Conservation (phyloP, 345 rosid species). For the Rhizophora apiculata region DNA sequence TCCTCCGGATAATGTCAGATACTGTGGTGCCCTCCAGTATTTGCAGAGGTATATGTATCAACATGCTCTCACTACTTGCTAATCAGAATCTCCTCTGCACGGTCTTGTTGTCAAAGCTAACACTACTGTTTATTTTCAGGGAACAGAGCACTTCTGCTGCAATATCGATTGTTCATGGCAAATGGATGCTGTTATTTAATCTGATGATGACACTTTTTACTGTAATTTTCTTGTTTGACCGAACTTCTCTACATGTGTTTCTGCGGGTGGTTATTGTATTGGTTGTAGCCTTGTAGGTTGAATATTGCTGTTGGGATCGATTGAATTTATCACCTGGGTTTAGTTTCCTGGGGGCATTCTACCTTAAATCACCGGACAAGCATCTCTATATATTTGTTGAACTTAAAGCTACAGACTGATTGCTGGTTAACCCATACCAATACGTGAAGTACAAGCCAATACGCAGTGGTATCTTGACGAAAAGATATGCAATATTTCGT, state of each 20-base stretch:
- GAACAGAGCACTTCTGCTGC: conserved; percentile 37
- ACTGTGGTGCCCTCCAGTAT: not conserved
- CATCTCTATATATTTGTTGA: conserved; percentile 1
- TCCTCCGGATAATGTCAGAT: conserved; percentile 6
- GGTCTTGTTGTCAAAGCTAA: not conserved
- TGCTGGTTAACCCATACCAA: conserved; percentile 3
- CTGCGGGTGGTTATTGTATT: not conserved
- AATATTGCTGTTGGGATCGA: not conserved
- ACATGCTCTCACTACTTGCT: not conserved
- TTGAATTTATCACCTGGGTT: not conserved
- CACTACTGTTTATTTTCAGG: conserved; percentile 32
- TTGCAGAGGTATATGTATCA: not conserved
- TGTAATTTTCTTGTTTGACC: conserved; percentile 19
- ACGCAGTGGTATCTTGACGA: too few relatives aligned
- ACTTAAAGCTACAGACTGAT: conserved; percentile 8
- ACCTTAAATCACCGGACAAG: conserved; percentile 1
- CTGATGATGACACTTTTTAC: conserved; percentile 29
- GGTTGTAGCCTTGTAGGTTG: conserved; percentile 2
- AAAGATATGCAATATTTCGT: too few relatives aligned
- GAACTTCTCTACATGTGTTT: conserved; percentile 2
- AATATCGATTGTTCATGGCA: conserved; percentile 26
- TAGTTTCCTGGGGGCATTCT: not conserved
- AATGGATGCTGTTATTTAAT: conserved; percentile 28
- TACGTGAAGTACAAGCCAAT: too few relatives aligned
- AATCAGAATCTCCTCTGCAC: not conserved